Conservation (phyloP, 768 basidiomycete genomes). For the Boletus huronensis region DNA sequence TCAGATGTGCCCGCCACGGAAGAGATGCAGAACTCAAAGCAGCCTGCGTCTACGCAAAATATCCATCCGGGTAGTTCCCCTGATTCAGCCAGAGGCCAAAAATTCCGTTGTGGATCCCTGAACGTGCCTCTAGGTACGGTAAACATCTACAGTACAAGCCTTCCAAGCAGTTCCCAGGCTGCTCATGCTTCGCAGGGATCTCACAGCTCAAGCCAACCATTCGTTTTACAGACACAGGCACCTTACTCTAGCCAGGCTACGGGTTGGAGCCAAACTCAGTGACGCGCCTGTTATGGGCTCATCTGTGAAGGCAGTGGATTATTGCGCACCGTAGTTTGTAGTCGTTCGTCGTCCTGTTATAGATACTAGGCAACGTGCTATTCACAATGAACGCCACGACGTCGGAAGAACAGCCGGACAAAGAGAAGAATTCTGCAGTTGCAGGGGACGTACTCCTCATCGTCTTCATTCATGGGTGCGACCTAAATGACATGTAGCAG, state of each 20-base stretch:
- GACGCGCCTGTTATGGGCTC: neutral
- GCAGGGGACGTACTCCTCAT: slow-evolving; percentile 53
- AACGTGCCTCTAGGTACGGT: slow-evolving; percentile 12
- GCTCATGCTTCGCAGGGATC: slow-evolving; percentile 12
- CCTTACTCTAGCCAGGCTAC: slow-evolving; percentile 47
- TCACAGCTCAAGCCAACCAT: slow-evolving; percentile 30
- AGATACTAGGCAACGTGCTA: slow-evolving; percentile 1
- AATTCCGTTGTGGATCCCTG: slow-evolving; percentile 23
- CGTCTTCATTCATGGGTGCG: slow-evolving; percentile 79
- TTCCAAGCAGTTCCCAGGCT: neutral
- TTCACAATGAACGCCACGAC: slow-evolving; percentile 12
- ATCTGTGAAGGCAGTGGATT: neutral
- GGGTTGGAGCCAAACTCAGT: slow-evolving; percentile 31
- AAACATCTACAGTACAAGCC: neutral
- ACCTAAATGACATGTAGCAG: neutral
- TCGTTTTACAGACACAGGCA: slow-evolving; percentile 48
- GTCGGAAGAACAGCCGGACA: slow-evolving; percentile 6
- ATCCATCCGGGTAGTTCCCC: neutral
- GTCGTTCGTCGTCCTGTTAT: slow-evolving; percentile 9
- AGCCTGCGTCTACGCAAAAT: neutral
- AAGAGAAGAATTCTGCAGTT: slow-evolving; percentile 1
- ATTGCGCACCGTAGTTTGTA: neutral
- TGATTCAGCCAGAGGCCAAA: slow-evolving; percentile 9
- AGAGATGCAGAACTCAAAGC: neutral
- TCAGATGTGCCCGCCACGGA: neutral